Base-by-base conservation (phyloP, 257 asterid species). In the Petrea volubilis region DNA sequence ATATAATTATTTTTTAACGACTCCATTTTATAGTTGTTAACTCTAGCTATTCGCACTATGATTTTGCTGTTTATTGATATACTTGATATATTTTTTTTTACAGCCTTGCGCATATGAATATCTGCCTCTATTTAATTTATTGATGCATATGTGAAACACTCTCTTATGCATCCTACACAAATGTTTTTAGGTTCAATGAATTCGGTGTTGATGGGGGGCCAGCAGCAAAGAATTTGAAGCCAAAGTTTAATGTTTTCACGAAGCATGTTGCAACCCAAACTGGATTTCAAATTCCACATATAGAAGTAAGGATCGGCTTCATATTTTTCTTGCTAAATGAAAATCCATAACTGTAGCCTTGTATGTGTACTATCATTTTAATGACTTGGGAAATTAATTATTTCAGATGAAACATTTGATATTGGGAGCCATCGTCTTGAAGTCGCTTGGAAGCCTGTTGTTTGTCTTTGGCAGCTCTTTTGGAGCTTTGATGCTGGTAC, bases 131-230 rank as follows among this genome's bases (percentile, higher is more conserved):
- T 69, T 36, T 11, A 53, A 25, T 46, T 15, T 10, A 25, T 12
- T 13, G n/a, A 46, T 57, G 41, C 17, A 28, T 63, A 2, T 31
- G 17, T 18, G 24, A 24, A 33, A 24, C 50, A 34, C 44, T 69
- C 53, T 58, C 71, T 64, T 25, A 31, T 78, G 78, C 53, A 55
- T 74, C 53, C 21, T 62, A 21, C 40, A 2, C 6, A 21, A 41
- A 33, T 17, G 8, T 53, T 28, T 64, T 27, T 41, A 92, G 98
- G 88, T 85, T 85, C 80, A 86, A 41, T 67, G 97, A 84, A 72
- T 90, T 92, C 21, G 95, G 97, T 5, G 74, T 46, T 59, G 95
- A 92, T 81, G 97, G 98, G 23, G 97, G 98, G 49, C 84, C 86
- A 27, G 93, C 96, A 14, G 96, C 91, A 1, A 82, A 77, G 79